Evolutionary conservation across 2,329 filamentous ascomycete genomes (phyloP), one percentile per base, ranked within the genome.

Genomic region (Zalaria sp.): DNA sequence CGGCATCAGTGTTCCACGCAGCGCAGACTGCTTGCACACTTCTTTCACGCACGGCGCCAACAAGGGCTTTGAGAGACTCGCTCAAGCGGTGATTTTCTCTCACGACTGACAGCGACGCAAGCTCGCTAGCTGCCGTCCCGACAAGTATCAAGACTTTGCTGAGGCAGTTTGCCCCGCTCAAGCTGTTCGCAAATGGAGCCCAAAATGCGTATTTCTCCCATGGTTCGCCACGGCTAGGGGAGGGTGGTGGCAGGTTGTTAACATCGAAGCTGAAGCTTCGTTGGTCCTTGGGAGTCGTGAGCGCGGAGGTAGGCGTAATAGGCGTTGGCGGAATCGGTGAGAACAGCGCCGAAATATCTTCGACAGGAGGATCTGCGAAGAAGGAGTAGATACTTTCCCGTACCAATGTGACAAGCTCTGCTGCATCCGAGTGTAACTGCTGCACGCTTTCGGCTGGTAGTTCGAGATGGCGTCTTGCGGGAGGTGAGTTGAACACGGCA

Each of bases 161-260:
- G 4, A 98, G 71, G 55, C 93, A 95, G 58, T 93, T 77, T 2
- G 89, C 84, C n/a, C 84, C 89, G 44, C 87, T 93, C 25, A 96
- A 67, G 0, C 88, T 88, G 56, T 95, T 96, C 2, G 87, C 83
- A 64, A 83, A 81, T 0, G 89, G 91, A 3, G 89, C 88, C 88
- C 89, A 96, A 61, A 96, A 98, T 0, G 88, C 89, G 59, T 64
- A 91, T 77, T 64, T 89, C 82, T 96, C 91, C 86, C 87, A 96
- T 0, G 80, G 67, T 52, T 94, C 86, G 4, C 88, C 89, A 36
- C 75, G 75, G 51, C 73, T 59, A 4, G 62, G 83, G 0, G 86
- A 84, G 0, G 83, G 85, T 1, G 81, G 79, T 1, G 86, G 88
- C 2, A 84, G 67, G 47, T 83, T 87, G 54, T 75, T 81, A 0